Evolutionary conservation across 2,329 filamentous ascomycete species (phyloP), one percentile per base, ranked within the genome.

Genomic region (Xylaria sp.): DNA sequence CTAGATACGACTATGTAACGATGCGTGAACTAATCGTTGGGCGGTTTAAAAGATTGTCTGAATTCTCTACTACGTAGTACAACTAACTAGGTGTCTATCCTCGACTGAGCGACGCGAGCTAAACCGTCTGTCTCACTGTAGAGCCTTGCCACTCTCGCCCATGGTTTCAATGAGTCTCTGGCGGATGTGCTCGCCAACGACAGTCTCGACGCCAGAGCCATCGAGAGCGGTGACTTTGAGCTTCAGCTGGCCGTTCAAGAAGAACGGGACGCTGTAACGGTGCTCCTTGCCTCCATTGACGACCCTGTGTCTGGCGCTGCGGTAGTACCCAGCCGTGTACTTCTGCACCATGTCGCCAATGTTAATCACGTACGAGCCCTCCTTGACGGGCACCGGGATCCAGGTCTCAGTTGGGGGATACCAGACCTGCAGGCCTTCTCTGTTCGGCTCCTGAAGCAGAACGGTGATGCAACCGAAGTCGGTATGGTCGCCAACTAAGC

Each of bases 301-400:
- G 25, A 75, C 73, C 11, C 73, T 65, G 61, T 75, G 73, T 17
- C 68, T 64, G n/a, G 72, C 72, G 59, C 73, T 75, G 43, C 66
- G 68, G 54, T 75, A 76, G 42, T 69, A 68, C 6, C 72, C 73
- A 0, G 65, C 70, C 0, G 72, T 73, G 63, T 69, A 76, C 23
- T 69, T 71, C 66, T 74, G 66, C 60, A 78, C 68, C 71, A 78
- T 73, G 54, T 78, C 76, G 3, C 77, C 77, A 23, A 76, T 72
- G 50, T 79, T 78, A 57, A 78, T 75, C 6, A 79, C 75, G 49
- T 73, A 78, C 5, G 70, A 70, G 31, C 72, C 68, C 61, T 72
- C 67, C 37, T 72, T 68, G 1, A 72, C 71, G 0, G 73, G 71
- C 1, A 78, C 74, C 0, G 67, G 63, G 11, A 75, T 67, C 74